Evolutionary conservation across 805 yeast species (phyloP).

Genomic region (Yarrowia osloensis): DNA sequence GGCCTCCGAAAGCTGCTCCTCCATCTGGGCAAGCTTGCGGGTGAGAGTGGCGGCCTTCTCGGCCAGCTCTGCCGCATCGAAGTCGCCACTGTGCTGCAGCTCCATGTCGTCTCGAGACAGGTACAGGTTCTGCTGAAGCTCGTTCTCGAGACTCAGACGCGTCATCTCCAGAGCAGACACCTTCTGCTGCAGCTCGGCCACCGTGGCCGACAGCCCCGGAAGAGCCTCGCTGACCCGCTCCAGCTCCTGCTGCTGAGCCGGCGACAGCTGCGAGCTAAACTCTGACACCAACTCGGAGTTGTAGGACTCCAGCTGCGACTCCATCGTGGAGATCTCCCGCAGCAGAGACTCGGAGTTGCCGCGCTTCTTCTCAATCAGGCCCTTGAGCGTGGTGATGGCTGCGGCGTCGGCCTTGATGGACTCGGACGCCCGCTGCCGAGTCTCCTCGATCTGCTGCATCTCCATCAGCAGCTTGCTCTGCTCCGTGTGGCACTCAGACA

Average conservation of each 20-base stretch:
- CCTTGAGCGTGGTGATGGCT: neutral
- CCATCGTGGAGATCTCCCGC: slow-evolving; percentile 38
- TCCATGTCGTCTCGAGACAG: slow-evolving; percentile 53
- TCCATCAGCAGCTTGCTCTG: slow-evolving; percentile 39
- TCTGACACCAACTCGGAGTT: slow-evolving; percentile 53
- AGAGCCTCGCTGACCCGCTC: slow-evolving; percentile 41
- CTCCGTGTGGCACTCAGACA: slow-evolving; percentile 54
- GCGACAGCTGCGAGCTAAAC: slow-evolving; percentile 56
- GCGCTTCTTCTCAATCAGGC: neutral
- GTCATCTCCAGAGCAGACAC: slow-evolving; percentile 48
- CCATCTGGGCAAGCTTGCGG: slow-evolving; percentile 32
- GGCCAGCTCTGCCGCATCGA: slow-evolving; percentile 32
- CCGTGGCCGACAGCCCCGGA: slow-evolving; percentile 40
- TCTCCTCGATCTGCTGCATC: slow-evolving; percentile 33
- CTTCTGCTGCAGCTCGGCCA: slow-evolving; percentile 47
- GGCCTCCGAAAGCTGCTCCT: slow-evolving; percentile 39
- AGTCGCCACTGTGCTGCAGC: slow-evolving; percentile 32
- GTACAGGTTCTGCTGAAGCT: slow-evolving; percentile 56
- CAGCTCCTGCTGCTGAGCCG: slow-evolving; percentile 48
- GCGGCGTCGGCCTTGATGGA: slow-evolving; percentile 2
- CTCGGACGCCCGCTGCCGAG: neutral
- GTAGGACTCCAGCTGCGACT: slow-evolving; percentile 49
- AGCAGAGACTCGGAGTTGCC: neutral
- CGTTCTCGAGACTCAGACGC: slow-evolving; percentile 52
- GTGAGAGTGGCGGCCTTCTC: neutral